Conservation (phyloP, 257 asterid species). For the Solanum rostratum region DNA sequence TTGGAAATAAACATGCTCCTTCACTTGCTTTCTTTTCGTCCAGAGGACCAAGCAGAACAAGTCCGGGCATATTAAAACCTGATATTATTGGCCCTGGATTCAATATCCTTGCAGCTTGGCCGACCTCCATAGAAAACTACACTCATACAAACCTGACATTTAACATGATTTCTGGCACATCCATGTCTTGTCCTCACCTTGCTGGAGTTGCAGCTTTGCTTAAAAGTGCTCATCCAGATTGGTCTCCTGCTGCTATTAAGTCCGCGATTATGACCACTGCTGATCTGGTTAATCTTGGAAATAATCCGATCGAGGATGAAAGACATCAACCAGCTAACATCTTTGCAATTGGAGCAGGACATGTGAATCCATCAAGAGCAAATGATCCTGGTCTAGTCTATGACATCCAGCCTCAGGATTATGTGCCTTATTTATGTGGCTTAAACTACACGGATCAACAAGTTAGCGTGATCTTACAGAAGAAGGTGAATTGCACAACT, state of each 20-base stretch:
- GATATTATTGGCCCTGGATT: slow-evolving; percentile 19
- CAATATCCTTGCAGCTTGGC: slow-evolving; percentile 20
- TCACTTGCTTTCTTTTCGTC: slow-evolving; percentile 16
- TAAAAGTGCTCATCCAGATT: slow-evolving; percentile 8
- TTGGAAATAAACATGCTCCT: slow-evolving; percentile 15
- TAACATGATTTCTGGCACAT: slow-evolving; percentile 10
- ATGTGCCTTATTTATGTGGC: slow-evolving; percentile 12
- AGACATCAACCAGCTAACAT: not conserved
- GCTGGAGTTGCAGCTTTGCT: slow-evolving; percentile 17
- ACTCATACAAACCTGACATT: slow-evolving; percentile 1
- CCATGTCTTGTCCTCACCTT: slow-evolving; percentile 22
- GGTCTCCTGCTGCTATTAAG: slow-evolving; percentile 19
- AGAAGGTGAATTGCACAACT: not conserved
- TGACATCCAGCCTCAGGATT: slow-evolving; percentile 3
- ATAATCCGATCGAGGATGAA: not conserved
- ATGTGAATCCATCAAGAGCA: slow-evolving; percentile 3
- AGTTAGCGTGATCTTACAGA: not conserved
- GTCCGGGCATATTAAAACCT: slow-evolving; percentile 20
- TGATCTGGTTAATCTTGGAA: not conserved
- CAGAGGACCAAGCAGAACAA: slow-evolving; percentile 5
- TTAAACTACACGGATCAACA: slow-evolving; percentile 1
- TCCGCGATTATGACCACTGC: slow-evolving; percentile 21
- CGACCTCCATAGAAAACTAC: not conserved
- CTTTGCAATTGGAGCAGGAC: slow-evolving; percentile 14
- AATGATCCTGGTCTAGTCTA: slow-evolving; percentile 13